Conservation (phyloP, 805 yeast species). For the Kodamaea jinghongensis region DNA sequence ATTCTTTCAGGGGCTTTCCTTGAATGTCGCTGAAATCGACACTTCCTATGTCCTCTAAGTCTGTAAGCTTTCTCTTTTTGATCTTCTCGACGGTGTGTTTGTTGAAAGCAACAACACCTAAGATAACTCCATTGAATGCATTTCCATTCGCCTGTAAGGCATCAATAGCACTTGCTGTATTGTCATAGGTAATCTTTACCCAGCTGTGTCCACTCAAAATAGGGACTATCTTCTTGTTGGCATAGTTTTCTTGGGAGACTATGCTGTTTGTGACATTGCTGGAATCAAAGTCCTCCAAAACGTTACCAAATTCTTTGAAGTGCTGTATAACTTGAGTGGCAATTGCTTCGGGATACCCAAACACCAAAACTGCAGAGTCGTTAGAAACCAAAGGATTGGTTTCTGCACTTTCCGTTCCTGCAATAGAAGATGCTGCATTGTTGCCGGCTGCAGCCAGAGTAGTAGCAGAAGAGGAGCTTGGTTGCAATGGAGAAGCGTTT, state of each 20-base stretch:
- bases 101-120: conserved; percentile 69
- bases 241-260: conserved; percentile 1
- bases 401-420: conserved; percentile 10
- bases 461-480: conserved; percentile 4
- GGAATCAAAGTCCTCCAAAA: conserved; percentile 68
- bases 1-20: conserved; percentile 5
- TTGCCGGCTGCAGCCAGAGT: conserved; percentile 9
- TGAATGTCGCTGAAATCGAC: conserved; percentile 13
- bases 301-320: conserved; percentile 75
- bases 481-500: conserved; percentile 11
- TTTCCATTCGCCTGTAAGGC: conserved; percentile 84
- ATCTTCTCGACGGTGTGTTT: conserved; percentile 60
- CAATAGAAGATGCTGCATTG: neutral
- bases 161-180: conserved; percentile 69
- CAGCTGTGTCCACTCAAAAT: conserved; percentile 84
- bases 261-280: neutral
- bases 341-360: conserved; percentile 82
- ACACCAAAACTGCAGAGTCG: conserved; percentile 74
- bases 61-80: conserved; percentile 41
- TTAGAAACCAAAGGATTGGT: conserved; percentile 26
- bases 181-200: conserved; percentile 86
- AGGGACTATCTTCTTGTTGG: conserved; percentile 42
- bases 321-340: conserved; percentile 65
- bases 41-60: conserved; percentile 50
- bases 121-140: conserved; percentile 61